Base-by-base conservation (phyloP, 1,139 yeast species). In the Kurtzmaniella natalensis region DNA sequence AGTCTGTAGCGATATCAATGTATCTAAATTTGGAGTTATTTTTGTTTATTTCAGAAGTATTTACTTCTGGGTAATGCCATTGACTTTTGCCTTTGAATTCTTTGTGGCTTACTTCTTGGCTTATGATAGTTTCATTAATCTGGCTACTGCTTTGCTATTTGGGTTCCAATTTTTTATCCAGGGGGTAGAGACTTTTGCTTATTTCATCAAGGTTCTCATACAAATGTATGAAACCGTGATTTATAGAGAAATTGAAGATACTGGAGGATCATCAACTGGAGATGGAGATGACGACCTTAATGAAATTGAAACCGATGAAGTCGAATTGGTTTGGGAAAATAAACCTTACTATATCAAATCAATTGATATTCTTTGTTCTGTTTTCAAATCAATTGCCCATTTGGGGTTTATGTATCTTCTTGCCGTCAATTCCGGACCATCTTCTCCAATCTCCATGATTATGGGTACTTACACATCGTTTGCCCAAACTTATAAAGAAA, bases 141-240 rank as follows among this genome's bases (percentile, higher is more conserved):
- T 53, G 51, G 75, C 56, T 50, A 78, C 62, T 2, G 66, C 80
- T 68, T 47, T 72, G 55, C 61, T 76, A 22, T 81, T 85, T 57
- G 92, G 92, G 0, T 80, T 86, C 53, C 94, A 85, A 46, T 82
- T 82, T 53, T 80, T 85, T 4, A 61, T 84, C 34, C 66, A 81
- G 40, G 73, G 77, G 11, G 67, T 82, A 18, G 82, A 79, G 34
- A 55, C 78, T 15, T 45, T 76, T 15, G 62, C 76, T 7, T 61
- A 70, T 32, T 57, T 65, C 14, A 61, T 71, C 27, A 77, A 79
- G 48, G 65, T 75, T 36, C 39, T 62, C 2, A 57, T 86, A 39
- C 78, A 79, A 44, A 53, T 78, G 20, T 66, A 70, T 43, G 96
- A 87, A 46, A 53, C 81, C 26, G 40, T 56, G 41, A 33, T 64